A percentile compares a stretch with the other conserved stretches of the same genome.
phyloP scores from a whole-genome alignment of 257 asterid species.

The Dorcoceras hygrometricum region DNA sequence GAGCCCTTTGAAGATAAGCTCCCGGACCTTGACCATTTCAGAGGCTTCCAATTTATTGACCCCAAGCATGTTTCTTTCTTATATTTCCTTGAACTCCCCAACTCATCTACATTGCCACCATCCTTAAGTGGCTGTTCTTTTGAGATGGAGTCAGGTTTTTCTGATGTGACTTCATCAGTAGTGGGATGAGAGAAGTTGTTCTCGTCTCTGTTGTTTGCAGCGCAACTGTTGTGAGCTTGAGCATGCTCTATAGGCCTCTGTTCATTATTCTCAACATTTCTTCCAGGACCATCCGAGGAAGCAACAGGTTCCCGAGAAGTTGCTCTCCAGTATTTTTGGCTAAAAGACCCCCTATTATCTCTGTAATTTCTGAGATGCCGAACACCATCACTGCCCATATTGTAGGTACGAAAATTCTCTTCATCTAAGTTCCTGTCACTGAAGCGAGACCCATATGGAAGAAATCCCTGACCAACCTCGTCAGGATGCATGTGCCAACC shows the following conservation, averaged over 20 bases:
- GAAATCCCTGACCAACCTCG: constrained; percentile 60
- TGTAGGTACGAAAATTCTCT: constrained; percentile 55
- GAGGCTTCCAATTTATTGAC: constrained; percentile 54
- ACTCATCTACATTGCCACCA: constrained; percentile 30
- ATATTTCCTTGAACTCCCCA: constrained; percentile 33
- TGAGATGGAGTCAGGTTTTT: constrained; percentile 40
- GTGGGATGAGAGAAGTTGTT: constrained; percentile 26
- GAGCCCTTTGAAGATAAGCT: constrained; percentile 56
- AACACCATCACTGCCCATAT: constrained; percentile 52
- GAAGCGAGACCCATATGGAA: constrained; percentile 65
- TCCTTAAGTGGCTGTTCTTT: constrained; percentile 52
- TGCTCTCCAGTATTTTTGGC: constrained; percentile 73
- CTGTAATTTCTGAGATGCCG: constrained; percentile 54
- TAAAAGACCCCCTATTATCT: constrained; percentile 64
- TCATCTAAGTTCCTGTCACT: constrained; percentile 62
- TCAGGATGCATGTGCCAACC: constrained; percentile 75
- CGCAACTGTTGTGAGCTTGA: constrained; percentile 28
- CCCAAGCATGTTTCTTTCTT: constrained; percentile 57
- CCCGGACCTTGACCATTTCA: constrained; percentile 56
- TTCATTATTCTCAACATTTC: constrained; percentile 38
- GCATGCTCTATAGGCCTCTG: constrained; percentile 56
- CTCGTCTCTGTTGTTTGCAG: constrained; percentile 22
- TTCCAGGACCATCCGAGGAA: constrained; percentile 57
- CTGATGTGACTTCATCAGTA: constrained; percentile 35
- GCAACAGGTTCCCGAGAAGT: constrained; percentile 54